Percentiles rank a stretch among this genome's conserved stretches.
Evolutionary conservation across 768 basidiomycete species (phyloP).

Genomic region (Boletus rufocinnamomeus): DNA sequence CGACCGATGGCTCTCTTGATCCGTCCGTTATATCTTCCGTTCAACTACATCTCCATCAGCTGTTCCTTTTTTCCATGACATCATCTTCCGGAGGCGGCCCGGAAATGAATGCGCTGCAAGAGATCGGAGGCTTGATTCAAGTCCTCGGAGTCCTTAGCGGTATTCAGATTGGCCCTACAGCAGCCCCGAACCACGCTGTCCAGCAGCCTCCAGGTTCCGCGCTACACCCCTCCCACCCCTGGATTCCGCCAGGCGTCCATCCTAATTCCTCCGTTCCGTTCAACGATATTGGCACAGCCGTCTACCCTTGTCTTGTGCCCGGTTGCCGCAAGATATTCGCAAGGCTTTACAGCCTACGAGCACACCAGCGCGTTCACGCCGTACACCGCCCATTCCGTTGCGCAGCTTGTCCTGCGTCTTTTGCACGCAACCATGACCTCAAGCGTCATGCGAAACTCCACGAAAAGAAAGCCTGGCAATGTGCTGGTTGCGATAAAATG

Average conservation of each 20-base stretch:
- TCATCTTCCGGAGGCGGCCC: slow-evolving; percentile 56
- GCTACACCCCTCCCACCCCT: slow-evolving; percentile 36
- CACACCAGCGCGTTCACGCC: slow-evolving; percentile 69
- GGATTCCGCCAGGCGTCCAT: slow-evolving; percentile 28
- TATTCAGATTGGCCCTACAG: slow-evolving; percentile 58
- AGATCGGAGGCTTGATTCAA: slow-evolving; percentile 80
- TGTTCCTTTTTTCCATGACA: slow-evolving; percentile 78
- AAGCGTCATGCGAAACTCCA: slow-evolving; percentile 77
- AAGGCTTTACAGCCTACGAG: slow-evolving; percentile 66
- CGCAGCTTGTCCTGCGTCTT: slow-evolving; percentile 66
- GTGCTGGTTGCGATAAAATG: slow-evolving; percentile 69
- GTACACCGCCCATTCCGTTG: slow-evolving; percentile 68
- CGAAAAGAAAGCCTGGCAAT: slow-evolving; percentile 72
- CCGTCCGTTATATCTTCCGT: slow-evolving; percentile 67
- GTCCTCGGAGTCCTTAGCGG: slow-evolving; percentile 80
- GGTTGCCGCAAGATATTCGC: slow-evolving; percentile 71
- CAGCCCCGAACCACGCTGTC: slow-evolving; percentile 34
- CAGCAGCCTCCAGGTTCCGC: slow-evolving; percentile 32
- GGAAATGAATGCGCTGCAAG: slow-evolving; percentile 63
- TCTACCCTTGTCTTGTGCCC: slow-evolving; percentile 74
- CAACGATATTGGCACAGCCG: slow-evolving; percentile 66
- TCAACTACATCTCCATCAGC: slow-evolving; percentile 69
- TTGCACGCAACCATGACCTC: slow-evolving; percentile 77
- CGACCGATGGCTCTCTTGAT: slow-evolving; percentile 47
- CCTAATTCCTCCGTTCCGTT: slow-evolving; percentile 30